Base-by-base conservation (phyloP, 768 basidiomycete species). In the Leccinum rimulosum region DNA sequence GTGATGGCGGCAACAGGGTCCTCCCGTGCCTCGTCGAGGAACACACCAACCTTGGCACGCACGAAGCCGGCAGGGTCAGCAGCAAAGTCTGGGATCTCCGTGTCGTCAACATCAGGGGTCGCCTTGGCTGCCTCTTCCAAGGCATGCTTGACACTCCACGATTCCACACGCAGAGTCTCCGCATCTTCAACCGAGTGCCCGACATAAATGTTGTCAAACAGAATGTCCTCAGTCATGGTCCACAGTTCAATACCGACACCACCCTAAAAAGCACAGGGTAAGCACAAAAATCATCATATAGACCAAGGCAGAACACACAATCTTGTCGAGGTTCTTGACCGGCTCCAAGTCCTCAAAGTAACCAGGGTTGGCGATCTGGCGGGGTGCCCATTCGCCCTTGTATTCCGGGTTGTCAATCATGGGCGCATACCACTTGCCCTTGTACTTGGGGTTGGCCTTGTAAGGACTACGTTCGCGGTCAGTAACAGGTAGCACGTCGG, bases 241-340 rank as follows among this genome's bases (percentile, higher is more conserved):
- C 97, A 99, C 67, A 98, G 86, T 76, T 99, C 97, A 65, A 98
- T 95, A 70, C 95, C 95, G 61, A 97, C 84, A 77, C 94, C 95
- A 65, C 93, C 91, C 89, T 91, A 59, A 15, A 56, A 19, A 1
- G 33, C 14, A 43, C 3, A 10, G 3, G 47, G 3, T 70, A 1
- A 65, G 51, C n/a, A 58, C 38, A 35, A 25, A 12, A 8, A 17
- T 3, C 8, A 12, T 19, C 15, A 35, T 11, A 14, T 11, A 8
- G 25, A n/a, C 1, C 10, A 2, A 5, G 11, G 17, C 7, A 7
- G 30, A 38, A 76, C 88, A 61, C 62, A 91, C 90, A 70, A 99
- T 96, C 75, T 92, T 91, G 67, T 84, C 80, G 52, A 99, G 83
- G 74, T 77, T 80, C 80, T 93, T 88, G 65, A 93, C 82, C 6